Base-by-base conservation (phyloP, 192 early-diverging fungal genomes). In the Backusella tuberculispora region DNA sequence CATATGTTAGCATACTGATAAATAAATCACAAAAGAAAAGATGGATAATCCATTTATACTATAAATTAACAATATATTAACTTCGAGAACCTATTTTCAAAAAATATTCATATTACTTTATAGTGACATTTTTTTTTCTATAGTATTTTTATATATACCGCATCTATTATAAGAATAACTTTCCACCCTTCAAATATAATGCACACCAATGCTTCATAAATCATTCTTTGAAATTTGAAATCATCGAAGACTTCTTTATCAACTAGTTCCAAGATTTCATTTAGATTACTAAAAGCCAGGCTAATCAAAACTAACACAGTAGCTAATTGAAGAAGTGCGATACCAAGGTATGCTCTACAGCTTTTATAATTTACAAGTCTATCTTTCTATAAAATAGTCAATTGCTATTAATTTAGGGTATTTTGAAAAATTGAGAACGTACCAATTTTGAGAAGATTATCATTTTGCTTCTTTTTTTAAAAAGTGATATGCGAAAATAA, bases 161-260 rank as follows among this genome's bases (percentile, higher is more conserved):
- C 50, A 10, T 56, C 24, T 10, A 56, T 21, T 56, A 56, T 56
- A 1, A 56, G 19, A 12, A 56, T 24, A 3, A n/a, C 19, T 56
- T 56, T 56, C 50, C 50, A 56, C 12, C 19, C 15, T 56, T 56
- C 50, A 56, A 56, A 56, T 21, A 56, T 56, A 10, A 56, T 56
- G 12, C 50, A 56, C 50, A 56, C 24, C 6, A 56, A 10, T 56
- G 50, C 50, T 9, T 56, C 50, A 10, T 21, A 56, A 56, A 10
- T 9, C 50, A 56, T 56, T 8, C 24, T 56, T 21, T 21, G 4
- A 9, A n/a, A 9, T 56, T 56, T 56, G 19, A 21, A 24, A 56
- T 2, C 4, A n/a, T n/a, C n/a, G n/a, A n/a, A n/a, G n/a, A n/a
- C n/a, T n/a, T n/a, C n/a, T n/a, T n/a, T n/a, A n/a, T n/a, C n/a